Evolutionary conservation across 2,329 filamentous ascomycete genomes (phyloP).

Genomic region (Thermothelomyces thermophilus): DNA sequence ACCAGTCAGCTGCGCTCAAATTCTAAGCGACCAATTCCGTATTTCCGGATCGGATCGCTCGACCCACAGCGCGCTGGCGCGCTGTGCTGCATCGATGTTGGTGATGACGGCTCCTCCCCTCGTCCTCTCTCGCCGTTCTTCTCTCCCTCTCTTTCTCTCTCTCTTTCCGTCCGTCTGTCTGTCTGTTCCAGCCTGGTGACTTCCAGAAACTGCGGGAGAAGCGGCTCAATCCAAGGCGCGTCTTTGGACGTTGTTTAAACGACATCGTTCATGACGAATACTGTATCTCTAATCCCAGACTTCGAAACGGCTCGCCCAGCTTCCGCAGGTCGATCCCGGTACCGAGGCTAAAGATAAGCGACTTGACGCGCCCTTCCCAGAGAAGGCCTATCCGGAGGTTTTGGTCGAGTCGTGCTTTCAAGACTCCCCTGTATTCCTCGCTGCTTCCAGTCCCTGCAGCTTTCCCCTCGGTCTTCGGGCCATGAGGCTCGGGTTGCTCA

Average conservation of each 20-base stretch:
- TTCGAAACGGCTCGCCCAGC: conserved; percentile 69
- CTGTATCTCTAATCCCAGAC: conserved; percentile 70
- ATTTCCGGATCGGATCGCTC: not conserved
- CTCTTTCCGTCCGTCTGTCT: too few species aligned
- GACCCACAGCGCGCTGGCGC: not conserved
- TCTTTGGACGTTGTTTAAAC: too few species aligned
- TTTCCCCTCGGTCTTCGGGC: conserved; percentile 1
- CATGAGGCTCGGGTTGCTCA: conserved; percentile 17
- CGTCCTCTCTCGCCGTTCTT: too few species aligned
- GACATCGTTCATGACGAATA: conserved; percentile 58
- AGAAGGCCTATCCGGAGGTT: conserved; percentile 77
- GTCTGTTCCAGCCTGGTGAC: too few species aligned
- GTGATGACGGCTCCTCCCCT: too few species aligned
- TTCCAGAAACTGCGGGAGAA: too few species aligned
- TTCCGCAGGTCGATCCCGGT: conserved; percentile 75
- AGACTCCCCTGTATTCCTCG: conserved; percentile 71
- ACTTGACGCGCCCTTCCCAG: conserved; percentile 92
- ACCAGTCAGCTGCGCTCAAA: not conserved
- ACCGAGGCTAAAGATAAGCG: conserved; percentile 84
- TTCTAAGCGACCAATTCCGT: not conserved
- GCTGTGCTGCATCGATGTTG: too few species aligned
- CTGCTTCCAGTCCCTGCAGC: conserved; percentile 17
- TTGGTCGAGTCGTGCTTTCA: conserved; percentile 87
- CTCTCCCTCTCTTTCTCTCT: not conserved
- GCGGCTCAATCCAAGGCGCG: too few species aligned